Evolutionary conservation across 805 yeast genomes (phyloP).

Genomic region (Starmerella ratchasimensis): DNA sequence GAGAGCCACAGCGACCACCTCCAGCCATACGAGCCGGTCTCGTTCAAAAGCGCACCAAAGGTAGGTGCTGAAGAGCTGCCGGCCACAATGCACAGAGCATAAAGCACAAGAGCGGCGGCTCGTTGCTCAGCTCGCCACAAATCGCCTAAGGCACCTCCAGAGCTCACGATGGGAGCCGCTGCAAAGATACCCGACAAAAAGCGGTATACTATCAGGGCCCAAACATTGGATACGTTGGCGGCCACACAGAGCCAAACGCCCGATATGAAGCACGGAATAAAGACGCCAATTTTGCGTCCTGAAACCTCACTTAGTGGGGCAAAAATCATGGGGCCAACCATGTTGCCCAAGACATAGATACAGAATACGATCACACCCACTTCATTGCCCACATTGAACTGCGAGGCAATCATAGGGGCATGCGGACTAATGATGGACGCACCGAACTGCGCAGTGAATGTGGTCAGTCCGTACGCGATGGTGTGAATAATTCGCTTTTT

Average conservation of each 20-base stretch:
- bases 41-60: slow-evolving; percentile 26
- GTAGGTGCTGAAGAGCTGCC: slow-evolving; percentile 37
- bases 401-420: slow-evolving; percentile 31
- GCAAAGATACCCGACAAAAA: slow-evolving; percentile 46
- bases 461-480: slow-evolving; percentile 32
- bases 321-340: slow-evolving; percentile 44
- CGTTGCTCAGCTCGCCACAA: slow-evolving; percentile 38
- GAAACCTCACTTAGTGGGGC: slow-evolving; percentile 46
- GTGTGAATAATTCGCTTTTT: slow-evolving; percentile 31
- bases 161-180: slow-evolving; percentile 48
- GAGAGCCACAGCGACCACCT: slow-evolving; percentile 43
- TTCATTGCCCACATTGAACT: slow-evolving; percentile 34
- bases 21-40: slow-evolving; percentile 38
- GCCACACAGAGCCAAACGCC: slow-evolving; percentile 30
- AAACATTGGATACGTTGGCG: slow-evolving; percentile 34
- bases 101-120: slow-evolving; percentile 40
- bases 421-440: slow-evolving; percentile 42
- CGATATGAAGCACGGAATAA: slow-evolving; percentile 36
- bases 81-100: slow-evolving; percentile 35
- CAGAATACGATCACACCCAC: slow-evolving; percentile 40
- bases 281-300: slow-evolving; percentile 41
- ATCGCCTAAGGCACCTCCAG: slow-evolving; percentile 52
- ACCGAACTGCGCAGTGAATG: slow-evolving; percentile 43
- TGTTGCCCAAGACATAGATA: slow-evolving; percentile 46
- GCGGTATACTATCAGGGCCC: slow-evolving; percentile 32